Evolutionary conservation across 2,329 filamentous ascomycete species (phyloP), one percentile per base, ranked within the genome.

Genomic region (Karstenula rhodostoma): DNA sequence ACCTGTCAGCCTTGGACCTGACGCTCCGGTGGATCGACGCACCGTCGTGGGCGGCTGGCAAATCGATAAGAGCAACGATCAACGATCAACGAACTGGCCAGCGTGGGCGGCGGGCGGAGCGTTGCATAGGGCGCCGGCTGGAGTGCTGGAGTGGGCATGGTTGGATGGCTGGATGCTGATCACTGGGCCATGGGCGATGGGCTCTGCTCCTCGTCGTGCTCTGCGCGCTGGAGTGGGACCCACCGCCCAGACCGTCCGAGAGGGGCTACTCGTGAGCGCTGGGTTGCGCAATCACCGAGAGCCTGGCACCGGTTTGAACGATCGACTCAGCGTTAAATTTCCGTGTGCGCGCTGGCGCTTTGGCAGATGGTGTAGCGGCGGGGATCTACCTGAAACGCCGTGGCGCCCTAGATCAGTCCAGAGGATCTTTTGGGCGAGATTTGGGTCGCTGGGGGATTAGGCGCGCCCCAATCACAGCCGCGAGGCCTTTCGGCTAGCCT

Each of bases 221-320:
- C 58, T 43, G 29, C 32, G 44, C n/a, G 40, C 25, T 22, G 22
- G 33, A n/a, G 55, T 51, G 47, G 46, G 50, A 58, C 62, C 56
- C 37, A 37, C 40, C 42, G 52, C 52, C 15, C 52, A 55, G 52
- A 46, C 52, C 27, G 40, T n/a, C 40, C 23, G 52, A 61, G 66
- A 71, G 65, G 64, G 65, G 72, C 63, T 61, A 65, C 62, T 66
- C 47, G 60, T 50, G 43, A 60, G 56, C 60, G 53, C 60, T 64
- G 70, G 71, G 71, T 77, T 77, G 73, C 73, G 73, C 74, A 77
- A 77, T 77, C 72, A 73, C 75, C 75, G 74, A 73, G 70, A 68
- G 67, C 71, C 75, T 75, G 74, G 75, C 71, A 68, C 71, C 62
- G 66, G 65, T 69, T 65, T 66, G 64, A 69, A 68, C 66, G 67